Evolutionary conservation across 176 grass and related monocot genomes (phyloP).

Genomic region (Oryza coarctata): DNA sequence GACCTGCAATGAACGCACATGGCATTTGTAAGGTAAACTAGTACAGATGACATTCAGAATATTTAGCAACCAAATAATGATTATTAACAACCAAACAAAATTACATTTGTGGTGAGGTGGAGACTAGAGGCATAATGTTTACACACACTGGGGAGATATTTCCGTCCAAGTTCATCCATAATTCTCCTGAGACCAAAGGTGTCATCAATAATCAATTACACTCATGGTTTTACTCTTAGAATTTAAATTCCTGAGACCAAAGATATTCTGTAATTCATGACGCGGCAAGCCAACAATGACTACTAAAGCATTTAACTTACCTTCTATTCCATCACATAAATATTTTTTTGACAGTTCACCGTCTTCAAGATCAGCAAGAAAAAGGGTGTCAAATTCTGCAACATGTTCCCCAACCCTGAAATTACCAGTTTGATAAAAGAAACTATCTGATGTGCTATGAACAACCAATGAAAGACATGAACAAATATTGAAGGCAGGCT

Average conservation of each 20-base stretch:
- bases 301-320: constrained; percentile 45
- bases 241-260: constrained; percentile 17
- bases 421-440: not conserved
- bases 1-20: constrained; percentile 49
- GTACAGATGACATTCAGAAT: constrained; percentile 1
- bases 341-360: constrained; percentile 55
- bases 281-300: not conserved
- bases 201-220: constrained; percentile 25
- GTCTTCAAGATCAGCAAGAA: constrained; percentile 80
- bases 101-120: constrained; percentile 60
- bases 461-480: constrained; percentile 1
- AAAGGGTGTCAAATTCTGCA: constrained; percentile 67
- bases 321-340: constrained; percentile 65
- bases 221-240: constrained; percentile 6
- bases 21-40: constrained; percentile 25
- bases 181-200: constrained; percentile 71
- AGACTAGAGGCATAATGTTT: constrained; percentile 77
- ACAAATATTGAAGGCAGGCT: not conserved
- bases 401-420: constrained; percentile 65
- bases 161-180: constrained; percentile 99
- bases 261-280: not conserved
- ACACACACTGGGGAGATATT: constrained; percentile 78
- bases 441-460: constrained; percentile 26
- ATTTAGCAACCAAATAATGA: constrained; percentile 31
- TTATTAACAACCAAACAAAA: constrained; percentile 22